Base-by-base conservation (phyloP, 345 rosid species). In the Rhodomyrtus tomentosa region DNA sequence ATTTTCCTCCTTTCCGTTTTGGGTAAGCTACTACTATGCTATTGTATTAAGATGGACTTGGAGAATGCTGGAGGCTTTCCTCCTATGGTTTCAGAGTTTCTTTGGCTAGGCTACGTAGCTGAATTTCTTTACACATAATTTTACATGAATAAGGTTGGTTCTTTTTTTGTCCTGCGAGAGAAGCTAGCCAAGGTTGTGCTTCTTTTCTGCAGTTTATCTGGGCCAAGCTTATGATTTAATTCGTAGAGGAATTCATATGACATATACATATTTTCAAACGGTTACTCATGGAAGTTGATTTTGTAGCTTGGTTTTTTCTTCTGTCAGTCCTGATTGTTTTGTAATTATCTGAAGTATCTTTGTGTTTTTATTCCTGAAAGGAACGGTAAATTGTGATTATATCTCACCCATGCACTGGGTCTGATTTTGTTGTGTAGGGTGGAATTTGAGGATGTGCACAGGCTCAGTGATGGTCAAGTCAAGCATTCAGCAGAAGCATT, bases 1-100 rank as follows among this genome's bases (percentile, higher is more conserved):
- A 96, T 92, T 96, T 96, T 85, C 99, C 99, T 89, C 98, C 98
- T 40, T 96, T 96, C 84, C 98, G 99, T 85, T 96, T 95, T 86
- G 99, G 99, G 99, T 96, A 90, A 91, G 89, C 84, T 81, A 42
- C 25, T 59, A 5, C 40, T 89, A 51, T 79, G 50, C 36, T 52
- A 24, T 55, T 14, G 49, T 59, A 81, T 7, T 18, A 49, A 62
- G 58, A 72, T 4, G 15, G 55, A 54, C 48, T 5, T 6, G 56
- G 32, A 82, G 25, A 82, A 42, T 56, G 53, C 68, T 52, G 42
- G 22, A 15, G 52, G 27, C 6, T 79, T 55, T 52, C 38, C 32
- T 21, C 22, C 27, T 73, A 10, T 74, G 50, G 76, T 55, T 85
- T 85, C 82, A 59, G 81, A 85, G 25, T 11, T 87, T 81, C 79